Evolutionary conservation across 192 early-diverging fungal species (phyloP), one percentile per base, ranked within the genome.

Genomic region (Powellomyces hirtus): DNA sequence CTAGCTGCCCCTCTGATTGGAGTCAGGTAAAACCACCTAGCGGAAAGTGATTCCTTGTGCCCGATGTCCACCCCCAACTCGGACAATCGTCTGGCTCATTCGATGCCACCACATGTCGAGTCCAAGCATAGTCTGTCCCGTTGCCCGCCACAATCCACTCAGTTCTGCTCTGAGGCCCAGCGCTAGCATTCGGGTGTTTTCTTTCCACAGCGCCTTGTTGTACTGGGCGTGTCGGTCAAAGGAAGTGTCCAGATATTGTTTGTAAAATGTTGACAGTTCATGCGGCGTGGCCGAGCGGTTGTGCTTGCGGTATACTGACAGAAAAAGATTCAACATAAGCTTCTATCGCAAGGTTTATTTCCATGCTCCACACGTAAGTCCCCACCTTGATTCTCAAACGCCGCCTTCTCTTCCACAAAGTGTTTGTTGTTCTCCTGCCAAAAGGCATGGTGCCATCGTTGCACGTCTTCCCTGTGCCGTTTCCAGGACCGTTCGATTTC

Each of bases 391-490:
- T 37, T 38, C 52, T 78, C 77, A 52, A 68, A 78, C 3, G 14
- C 60, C 7, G 46, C 29, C 55, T 78, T 78, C 14, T 42, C 57
- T 5, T 10, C 35, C 26, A 60, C 45, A 38, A 78, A 78, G 57
- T 75, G 53, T 4, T 13, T 50, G 63, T 78, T 78, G 73, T 78
- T 78, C 38, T 58, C 59, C 20, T 29, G 40, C 77, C 77, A 78
- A 50, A 75, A 78, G 18, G 42, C 35, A 40, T 78, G 77, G 62
- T 78, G 72, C 73, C 73, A 71, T 38, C 11, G 22, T 35, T 75
- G 72, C 27, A 72, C 26, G 27, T 7, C 50, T 36, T 62, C 50
- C 8, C 77, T 24, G 38, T 45, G 57, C 3, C 5, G 31, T 14
- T 44, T 45, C 46, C 59, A 78, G 8, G 58, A 62, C 35, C 49